Conservation (phyloP, 306 rosid species). For the Quillaja saponaria region DNA sequence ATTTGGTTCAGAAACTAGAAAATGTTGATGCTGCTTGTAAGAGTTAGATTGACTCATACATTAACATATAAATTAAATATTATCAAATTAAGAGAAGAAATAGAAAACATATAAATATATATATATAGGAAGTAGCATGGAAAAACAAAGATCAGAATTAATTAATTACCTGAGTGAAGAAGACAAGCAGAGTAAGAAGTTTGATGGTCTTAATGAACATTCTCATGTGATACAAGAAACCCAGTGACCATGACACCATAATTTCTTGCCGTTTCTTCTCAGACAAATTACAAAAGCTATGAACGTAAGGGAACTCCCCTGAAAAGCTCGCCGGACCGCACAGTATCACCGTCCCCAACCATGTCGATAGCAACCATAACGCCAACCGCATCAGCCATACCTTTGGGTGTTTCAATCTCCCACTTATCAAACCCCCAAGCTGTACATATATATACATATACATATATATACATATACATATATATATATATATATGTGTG, state of each 20-base stretch:
- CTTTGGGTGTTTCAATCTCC: constrained; percentile 55
- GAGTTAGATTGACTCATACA: no score
- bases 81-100: no score
- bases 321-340: constrained; percentile 48
- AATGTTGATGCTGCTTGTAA: no score
- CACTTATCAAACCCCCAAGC: constrained; percentile 51
- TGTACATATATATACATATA: no score
- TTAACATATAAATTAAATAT: no score
- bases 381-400: constrained; percentile 38
- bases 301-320: constrained; percentile 52
- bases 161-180: constrained; percentile 75
- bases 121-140: no score
- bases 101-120: no score
- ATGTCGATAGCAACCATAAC: constrained; percentile 58
- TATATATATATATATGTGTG: no score
- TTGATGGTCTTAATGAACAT: constrained; percentile 51
- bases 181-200: constrained; percentile 51
- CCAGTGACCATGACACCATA: constrained; percentile 47
- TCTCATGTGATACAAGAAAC: constrained; percentile 42
- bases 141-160: no score
- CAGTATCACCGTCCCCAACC: constrained; percentile 55
- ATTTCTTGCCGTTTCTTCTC: constrained; percentile 44
- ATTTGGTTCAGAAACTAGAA: no score
- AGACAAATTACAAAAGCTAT: constrained; percentile 31
- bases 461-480: no score